phyloP scores from a whole-genome alignment of 768 basidiomycete genomes.

The Lactifluus hygrophoroides region DNA sequence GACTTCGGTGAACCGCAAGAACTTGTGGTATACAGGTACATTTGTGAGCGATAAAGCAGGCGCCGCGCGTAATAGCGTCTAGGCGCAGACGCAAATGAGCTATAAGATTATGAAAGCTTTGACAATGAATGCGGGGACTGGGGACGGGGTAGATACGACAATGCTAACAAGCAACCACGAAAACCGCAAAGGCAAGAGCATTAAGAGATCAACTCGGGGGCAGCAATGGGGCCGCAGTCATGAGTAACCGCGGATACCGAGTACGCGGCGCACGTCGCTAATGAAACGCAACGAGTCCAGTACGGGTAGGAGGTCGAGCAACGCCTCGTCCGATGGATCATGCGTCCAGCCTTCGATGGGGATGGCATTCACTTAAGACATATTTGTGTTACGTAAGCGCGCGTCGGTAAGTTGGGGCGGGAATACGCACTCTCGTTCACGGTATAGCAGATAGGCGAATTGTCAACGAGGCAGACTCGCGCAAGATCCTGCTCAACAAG shows the following conservation, averaged over 20 bases:
- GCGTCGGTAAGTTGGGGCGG: background rate
- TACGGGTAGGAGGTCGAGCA: conserved; percentile 91
- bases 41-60: conserved; percentile 14
- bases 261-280: conserved; percentile 84
- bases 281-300: conserved; percentile 95
- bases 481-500: conserved; percentile 84
- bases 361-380: conserved; percentile 82
- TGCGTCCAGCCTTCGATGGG: conserved; percentile 99
- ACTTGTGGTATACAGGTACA: conserved; percentile 20
- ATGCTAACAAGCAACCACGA: background rate
- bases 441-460: conserved; percentile 87
- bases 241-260: conserved; percentile 61
- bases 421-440: conserved; percentile 74
- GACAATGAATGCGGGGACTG: background rate
- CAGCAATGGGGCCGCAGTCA: conserved; percentile 21
- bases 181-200: background rate
- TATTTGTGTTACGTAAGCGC: background rate
- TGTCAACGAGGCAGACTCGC: conserved; percentile 93
- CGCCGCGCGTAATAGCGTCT: conserved; percentile 14
- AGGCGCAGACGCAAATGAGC: conserved; percentile 13
- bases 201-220: background rate
- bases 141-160: background rate
- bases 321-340: conserved; percentile 92
- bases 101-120: conserved; percentile 16
- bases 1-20: conserved; percentile 4